Percentiles rank a stretch among this genome's conserved stretches.
These are phyloP conservation scores for Trypethelium eluteriae DNA, from an alignment of 495 filamentous ascomycete genomes.

Conservation along the genomic window DNA sequence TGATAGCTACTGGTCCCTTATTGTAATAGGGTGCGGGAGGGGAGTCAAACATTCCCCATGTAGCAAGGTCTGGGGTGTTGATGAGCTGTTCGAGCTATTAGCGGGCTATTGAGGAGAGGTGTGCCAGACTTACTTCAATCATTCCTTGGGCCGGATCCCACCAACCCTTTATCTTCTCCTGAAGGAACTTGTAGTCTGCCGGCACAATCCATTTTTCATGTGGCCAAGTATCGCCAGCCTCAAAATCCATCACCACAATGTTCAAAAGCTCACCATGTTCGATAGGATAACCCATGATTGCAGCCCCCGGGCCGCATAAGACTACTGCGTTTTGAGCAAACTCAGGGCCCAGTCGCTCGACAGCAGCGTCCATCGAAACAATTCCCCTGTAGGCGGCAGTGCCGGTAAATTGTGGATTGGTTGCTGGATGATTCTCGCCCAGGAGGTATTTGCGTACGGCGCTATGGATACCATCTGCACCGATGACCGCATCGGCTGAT, in stretches of 20 bases:
- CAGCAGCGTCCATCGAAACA: constrained; percentile 5
- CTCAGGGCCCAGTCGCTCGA: constrained; percentile 3
- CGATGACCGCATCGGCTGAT: constrained; percentile 21
- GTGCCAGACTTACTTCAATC: neutral
- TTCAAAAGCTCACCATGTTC: constrained; percentile 18
- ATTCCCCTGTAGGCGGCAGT: neutral
- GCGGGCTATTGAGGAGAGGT: neutral
- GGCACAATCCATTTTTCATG: constrained; percentile 5
- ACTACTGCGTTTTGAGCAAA: neutral
- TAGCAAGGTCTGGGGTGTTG: neutral
- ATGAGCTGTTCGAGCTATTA: neutral
- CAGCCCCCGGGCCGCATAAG: neutral
- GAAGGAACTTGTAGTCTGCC: neutral
- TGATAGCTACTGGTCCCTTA: constrained; percentile 6
- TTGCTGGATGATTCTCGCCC: constrained; percentile 7
- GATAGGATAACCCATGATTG: constrained; percentile 21
- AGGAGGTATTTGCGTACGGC: constrained; percentile 12
- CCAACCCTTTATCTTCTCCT: neutral
- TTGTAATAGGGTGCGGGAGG: constrained; percentile 5
- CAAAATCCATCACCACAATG: constrained; percentile 13
- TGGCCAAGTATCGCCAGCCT: neutral
- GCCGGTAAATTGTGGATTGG: constrained; percentile 13
- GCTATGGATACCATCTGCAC: constrained; percentile 25
- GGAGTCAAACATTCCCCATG: neutral
- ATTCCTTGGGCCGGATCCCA: constrained; percentile 1